Percentiles rank a stretch among this genome's conserved stretches.
These are phyloP conservation scores for Pseudomonodictys pantanalensis DNA, from an alignment of 495 filamentous ascomycete species.

Conservation along the genomic window DNA sequence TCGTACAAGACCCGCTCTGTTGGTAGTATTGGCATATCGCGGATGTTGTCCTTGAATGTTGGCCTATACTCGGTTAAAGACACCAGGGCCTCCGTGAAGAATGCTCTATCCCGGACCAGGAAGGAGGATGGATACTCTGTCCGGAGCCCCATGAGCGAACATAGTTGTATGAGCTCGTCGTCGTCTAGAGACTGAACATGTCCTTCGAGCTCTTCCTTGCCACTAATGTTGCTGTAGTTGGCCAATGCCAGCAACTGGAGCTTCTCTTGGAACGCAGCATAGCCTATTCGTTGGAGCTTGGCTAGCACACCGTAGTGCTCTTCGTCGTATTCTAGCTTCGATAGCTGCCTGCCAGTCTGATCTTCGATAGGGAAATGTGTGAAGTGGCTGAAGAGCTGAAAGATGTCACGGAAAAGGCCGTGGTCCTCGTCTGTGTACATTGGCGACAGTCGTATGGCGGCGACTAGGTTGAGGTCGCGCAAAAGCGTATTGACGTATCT, in stretches of 20 bases:
- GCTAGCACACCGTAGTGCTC: constrained; percentile 72
- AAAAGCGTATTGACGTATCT: constrained; percentile 89
- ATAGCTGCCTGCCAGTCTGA: constrained; percentile 75
- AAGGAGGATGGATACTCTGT: constrained; percentile 71
- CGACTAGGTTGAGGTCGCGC: constrained; percentile 84
- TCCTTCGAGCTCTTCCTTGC: constrained; percentile 71
- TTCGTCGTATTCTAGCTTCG: constrained; percentile 70
- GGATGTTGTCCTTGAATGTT: constrained; percentile 77
- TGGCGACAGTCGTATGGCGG: constrained; percentile 76
- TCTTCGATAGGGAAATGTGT: constrained; percentile 87
- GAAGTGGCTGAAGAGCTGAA: constrained; percentile 76
- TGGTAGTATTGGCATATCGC: constrained; percentile 69
- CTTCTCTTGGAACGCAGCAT: constrained; percentile 86
- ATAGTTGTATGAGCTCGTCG: constrained; percentile 67
- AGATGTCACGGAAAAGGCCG: constrained; percentile 77
- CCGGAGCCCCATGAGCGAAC: constrained; percentile 69
- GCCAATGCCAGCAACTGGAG: constrained; percentile 85
- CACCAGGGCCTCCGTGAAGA: constrained; percentile 75
- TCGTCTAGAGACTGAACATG: constrained; percentile 72
- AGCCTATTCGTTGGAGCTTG: constrained; percentile 72
- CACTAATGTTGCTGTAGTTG: constrained; percentile 85
- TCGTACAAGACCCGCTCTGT: constrained; percentile 85
- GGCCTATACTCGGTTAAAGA: constrained; percentile 72
- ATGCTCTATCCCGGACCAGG: constrained; percentile 59
- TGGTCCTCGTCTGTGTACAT: constrained; percentile 72